These are phyloP conservation scores for Tylopilus balloui DNA, from an alignment of 768 basidiomycete species.

Conservation along the genomic window DNA sequence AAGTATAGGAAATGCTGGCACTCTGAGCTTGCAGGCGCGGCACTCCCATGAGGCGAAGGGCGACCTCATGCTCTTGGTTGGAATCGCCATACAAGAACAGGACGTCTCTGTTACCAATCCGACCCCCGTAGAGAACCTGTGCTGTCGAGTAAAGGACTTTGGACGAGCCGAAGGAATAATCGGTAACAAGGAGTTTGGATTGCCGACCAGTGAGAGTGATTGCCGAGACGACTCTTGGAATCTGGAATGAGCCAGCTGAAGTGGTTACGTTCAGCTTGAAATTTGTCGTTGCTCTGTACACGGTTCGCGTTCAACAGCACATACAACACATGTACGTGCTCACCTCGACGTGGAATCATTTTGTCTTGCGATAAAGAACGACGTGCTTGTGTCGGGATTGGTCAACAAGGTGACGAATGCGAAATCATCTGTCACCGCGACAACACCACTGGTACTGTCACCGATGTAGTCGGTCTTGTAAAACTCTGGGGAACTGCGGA, in stretches of 20 bases:
- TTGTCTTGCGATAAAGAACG: constrained; percentile 72
- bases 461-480: constrained; percentile 75
- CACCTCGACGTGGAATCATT: constrained; percentile 62
- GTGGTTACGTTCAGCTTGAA: constrained; percentile 64
- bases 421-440: constrained; percentile 39
- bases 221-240: constrained; percentile 50
- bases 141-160: constrained; percentile 68
- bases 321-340: constrained; percentile 19
- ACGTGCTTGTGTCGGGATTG: constrained; percentile 63
- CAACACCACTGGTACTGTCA: constrained; percentile 50
- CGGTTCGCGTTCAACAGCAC: neutral
- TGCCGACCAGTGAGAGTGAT: constrained; percentile 67
- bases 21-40: constrained; percentile 33
- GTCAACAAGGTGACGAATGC: constrained; percentile 58
- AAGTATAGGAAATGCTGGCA: constrained; percentile 24
- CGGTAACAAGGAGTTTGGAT: constrained; percentile 68
- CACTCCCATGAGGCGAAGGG: constrained; percentile 45
- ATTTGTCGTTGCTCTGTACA: constrained; percentile 28
- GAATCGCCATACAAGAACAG: constrained; percentile 59
- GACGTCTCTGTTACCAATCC: constrained; percentile 57
- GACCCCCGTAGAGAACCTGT: constrained; percentile 62
- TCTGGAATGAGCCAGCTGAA: constrained; percentile 43
- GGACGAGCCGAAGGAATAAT: constrained; percentile 68
- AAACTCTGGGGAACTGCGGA: constrained; percentile 75
- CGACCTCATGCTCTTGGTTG: constrained; percentile 50